Conservation (phyloP, 495 filamentous ascomycete species). For the Trichoderma gamsii region DNA sequence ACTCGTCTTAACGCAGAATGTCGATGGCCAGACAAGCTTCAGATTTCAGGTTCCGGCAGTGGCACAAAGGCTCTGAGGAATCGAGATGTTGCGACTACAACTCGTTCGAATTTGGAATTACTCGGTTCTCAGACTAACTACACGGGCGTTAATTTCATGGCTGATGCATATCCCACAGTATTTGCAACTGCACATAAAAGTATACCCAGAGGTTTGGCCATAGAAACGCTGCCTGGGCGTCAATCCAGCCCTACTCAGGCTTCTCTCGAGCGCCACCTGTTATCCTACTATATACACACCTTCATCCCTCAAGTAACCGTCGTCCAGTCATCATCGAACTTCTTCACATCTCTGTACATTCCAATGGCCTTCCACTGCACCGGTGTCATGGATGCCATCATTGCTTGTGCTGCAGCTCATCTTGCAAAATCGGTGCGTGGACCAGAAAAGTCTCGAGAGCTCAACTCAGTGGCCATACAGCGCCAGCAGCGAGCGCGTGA, state of each 20-base stretch:
- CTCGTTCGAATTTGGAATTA: not conserved
- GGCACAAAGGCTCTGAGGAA: not conserved
- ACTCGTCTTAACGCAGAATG: not conserved
- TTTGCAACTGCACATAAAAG: not conserved
- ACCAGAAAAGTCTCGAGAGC: not conserved
- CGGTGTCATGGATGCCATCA: not conserved
- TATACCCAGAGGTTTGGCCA: not conserved
- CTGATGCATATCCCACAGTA: not conserved
- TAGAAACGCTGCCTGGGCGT: not conserved
- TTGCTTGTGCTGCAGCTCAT: not conserved
- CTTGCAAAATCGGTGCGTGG: not conserved
- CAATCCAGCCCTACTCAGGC: not conserved
- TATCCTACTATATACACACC: not conserved
- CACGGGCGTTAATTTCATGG: not conserved
- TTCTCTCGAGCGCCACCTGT: not conserved
- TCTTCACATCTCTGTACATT: not conserved
- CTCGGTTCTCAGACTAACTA: not conserved
- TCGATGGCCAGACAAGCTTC: not conserved
- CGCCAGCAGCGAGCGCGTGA: not conserved
- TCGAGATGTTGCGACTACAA: not conserved
- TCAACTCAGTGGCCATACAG: not conserved
- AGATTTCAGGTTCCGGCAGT: not conserved
- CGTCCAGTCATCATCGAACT: not conserved
- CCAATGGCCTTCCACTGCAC: not conserved
- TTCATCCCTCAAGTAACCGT: not conserved